Percentiles rank a stretch among this genome's conserved stretches.
Conservation (phyloP, 2,329 filamentous ascomycete genomes). For the Parastagonospora nodorum region DNA sequence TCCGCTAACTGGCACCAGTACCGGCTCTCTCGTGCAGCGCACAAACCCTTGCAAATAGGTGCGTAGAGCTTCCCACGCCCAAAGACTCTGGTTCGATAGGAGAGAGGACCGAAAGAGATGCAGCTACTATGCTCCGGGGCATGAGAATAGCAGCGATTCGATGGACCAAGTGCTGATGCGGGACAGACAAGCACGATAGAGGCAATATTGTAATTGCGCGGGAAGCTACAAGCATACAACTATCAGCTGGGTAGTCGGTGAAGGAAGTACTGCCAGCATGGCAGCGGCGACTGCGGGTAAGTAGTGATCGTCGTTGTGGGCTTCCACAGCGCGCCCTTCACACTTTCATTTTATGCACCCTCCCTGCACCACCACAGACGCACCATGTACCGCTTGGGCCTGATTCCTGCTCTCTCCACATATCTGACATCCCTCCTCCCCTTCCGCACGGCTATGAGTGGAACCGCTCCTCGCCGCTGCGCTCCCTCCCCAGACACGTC, state of each 20-base stretch:
- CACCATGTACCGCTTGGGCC: slow-evolving; percentile 22
- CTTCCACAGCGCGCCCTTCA: slow-evolving; percentile 24
- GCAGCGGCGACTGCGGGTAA: slow-evolving; percentile 50
- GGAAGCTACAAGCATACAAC: slow-evolving; percentile 13
- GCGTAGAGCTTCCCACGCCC: slow-evolving; percentile 25
- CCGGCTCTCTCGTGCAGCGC: slow-evolving; percentile 29
- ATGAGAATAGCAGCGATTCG: not conserved
- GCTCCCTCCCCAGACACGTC: slow-evolving; percentile 67
- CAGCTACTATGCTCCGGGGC: not conserved
- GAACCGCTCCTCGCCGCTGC: slow-evolving; percentile 47
- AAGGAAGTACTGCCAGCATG: slow-evolving; percentile 39
- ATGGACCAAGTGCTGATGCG: slow-evolving; percentile 20
- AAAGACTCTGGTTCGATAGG: slow-evolving; percentile 7
- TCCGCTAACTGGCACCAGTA: slow-evolving; percentile 42
- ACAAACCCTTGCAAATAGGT: slow-evolving; percentile 39
- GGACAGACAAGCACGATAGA: slow-evolving; percentile 19
- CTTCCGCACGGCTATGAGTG: slow-evolving; percentile 48
- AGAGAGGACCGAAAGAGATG: not conserved
- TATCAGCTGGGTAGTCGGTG: slow-evolving; percentile 23
- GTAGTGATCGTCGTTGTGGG: slow-evolving; percentile 31
- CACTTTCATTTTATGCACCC: slow-evolving; percentile 27
- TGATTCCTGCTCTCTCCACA: slow-evolving; percentile 30
- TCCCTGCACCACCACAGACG: slow-evolving; percentile 8
- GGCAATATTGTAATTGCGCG: slow-evolving; percentile 14
- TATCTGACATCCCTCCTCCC: slow-evolving; percentile 43